Base-by-base conservation (phyloP, 2,329 filamentous ascomycete species). In the Phyllosticta capitalensis region DNA sequence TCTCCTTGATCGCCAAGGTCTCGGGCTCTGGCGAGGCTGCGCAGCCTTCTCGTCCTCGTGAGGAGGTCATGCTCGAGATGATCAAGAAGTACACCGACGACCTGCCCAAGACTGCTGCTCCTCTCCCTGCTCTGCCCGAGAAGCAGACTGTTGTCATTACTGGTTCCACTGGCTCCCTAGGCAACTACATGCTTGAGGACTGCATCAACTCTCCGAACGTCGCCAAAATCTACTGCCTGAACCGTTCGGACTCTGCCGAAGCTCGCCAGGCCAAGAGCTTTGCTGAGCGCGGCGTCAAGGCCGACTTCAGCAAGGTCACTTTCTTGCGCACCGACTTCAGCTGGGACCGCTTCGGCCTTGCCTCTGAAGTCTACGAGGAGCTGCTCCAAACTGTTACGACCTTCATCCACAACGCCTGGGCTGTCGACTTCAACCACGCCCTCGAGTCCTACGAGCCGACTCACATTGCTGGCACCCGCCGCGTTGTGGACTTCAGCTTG, bases 401-500 rank as follows among this genome's bases (percentile, higher is more conserved):
- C 48, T 63, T 72, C 60, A 67, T 73, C 45, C 72, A 74, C 66
- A 72, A 71, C 55, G 71, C 71, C 1, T 74, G 72, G 72, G 65
- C 69, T 3, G 71, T 74, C n/a, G 65, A 73, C 62, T 73, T 73
- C 67, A 73, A 73, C 63, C 66, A 66, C 54, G 63, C 65, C 1
- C 64, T 73, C 14, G 63, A 66, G 5, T 68, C 67, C 9, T 73
- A 60, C 51, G 69, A 71, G 55, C 57, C 61, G 5, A 65, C 66
- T n/a, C 67, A 70, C 58, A 64, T 71, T 17, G 64, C 65, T 19
- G 68, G 68, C n/a, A 65, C 63, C 2, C 63, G 67, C 22, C 67
- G 70, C 71, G 65, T 68, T 2, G 69, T 74, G 10, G 65, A 72
- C 62, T 72, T 73, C 67, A 72, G 72, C 61, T 66, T 66, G 50